Evolutionary conservation across 805 yeast genomes (phyloP).

Genomic region (Naumovozyma castellii): DNA sequence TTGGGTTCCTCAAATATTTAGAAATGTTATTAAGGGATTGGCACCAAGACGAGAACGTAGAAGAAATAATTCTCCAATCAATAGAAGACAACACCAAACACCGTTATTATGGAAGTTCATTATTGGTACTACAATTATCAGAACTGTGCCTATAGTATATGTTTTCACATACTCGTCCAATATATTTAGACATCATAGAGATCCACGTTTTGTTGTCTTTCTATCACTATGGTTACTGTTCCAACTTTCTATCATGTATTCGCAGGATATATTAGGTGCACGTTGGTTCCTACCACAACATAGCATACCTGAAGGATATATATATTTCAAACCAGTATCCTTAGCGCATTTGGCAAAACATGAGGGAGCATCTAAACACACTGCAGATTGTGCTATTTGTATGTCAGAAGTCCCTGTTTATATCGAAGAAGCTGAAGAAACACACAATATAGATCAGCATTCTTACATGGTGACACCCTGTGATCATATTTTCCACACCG

Average conservation of each 20-base stretch:
- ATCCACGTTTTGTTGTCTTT: conserved; percentile 39
- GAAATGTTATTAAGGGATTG: conserved; percentile 40
- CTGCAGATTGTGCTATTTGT: conserved; percentile 80
- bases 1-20: conserved; percentile 83
- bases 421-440: conserved; percentile 24
- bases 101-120: conserved; percentile 70
- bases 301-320: conserved; percentile 70
- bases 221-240: conserved; percentile 46
- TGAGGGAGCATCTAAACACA: conserved; percentile 27
- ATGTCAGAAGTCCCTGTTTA: conserved; percentile 54
- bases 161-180: conserved; percentile 44
- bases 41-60: conserved; percentile 18
- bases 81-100: conserved; percentile 33
- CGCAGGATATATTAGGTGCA: conserved; percentile 67
- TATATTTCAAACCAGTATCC: conserved; percentile 48
- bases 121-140: conserved; percentile 52
- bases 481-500: conserved; percentile 78
- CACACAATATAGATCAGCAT: conserved; percentile 33
- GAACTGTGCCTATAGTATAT: conserved; percentile 60
- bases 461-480: conserved; percentile 84
- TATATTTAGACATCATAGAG: conserved; percentile 63
- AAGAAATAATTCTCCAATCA: conserved; percentile 7
- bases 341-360: conserved; percentile 25
- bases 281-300: conserved; percentile 73
- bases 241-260: conserved; percentile 48